Evolutionary conservation across 352 stramenopile species (phyloP).

Genomic region (Peronospora farinosa): DNA sequence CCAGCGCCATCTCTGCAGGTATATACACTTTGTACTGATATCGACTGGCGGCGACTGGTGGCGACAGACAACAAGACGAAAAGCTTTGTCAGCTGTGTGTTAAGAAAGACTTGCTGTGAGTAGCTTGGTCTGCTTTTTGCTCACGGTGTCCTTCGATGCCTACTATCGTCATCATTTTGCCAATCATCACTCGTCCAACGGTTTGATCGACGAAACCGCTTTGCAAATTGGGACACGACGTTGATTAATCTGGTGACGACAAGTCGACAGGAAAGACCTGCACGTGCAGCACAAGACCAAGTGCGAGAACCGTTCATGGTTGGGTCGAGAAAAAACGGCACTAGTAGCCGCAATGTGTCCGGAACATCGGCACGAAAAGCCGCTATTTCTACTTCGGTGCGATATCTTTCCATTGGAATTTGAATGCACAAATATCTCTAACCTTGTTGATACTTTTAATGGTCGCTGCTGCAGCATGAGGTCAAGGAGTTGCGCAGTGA

Average conservation of each 20-base stretch:
- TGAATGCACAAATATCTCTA: neutral
- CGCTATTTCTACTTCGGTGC: constrained; percentile 24
- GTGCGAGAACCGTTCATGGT: neutral
- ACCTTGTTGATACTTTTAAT: constrained; percentile 4
- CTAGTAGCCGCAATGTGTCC: constrained; percentile 7
- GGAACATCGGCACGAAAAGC: constrained; percentile 18
- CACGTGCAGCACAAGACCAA: neutral
- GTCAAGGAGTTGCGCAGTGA: constrained; percentile 40
- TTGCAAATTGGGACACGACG: neutral
- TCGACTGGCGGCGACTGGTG: constrained; percentile 9
- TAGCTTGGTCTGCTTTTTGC: neutral
- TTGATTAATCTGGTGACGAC: neutral
- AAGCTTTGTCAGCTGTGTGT: constrained; percentile 12
- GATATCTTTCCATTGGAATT: neutral
- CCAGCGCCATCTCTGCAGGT: constrained; percentile 9
- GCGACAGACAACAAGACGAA: constrained; percentile 22
- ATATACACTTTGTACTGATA: neutral
- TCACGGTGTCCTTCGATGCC: constrained; percentile 6
- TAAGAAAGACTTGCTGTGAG: neutral
- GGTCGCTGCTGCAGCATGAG: constrained; percentile 34
- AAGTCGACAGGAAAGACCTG: constrained; percentile 6
- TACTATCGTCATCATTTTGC: too few species aligned
- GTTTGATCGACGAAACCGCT: neutral
- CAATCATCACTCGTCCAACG: constrained; percentile 5
- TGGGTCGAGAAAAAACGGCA: constrained; percentile 3